Conservation (phyloP, 2,329 filamentous ascomycete genomes). For the Nothophoma quercina region DNA sequence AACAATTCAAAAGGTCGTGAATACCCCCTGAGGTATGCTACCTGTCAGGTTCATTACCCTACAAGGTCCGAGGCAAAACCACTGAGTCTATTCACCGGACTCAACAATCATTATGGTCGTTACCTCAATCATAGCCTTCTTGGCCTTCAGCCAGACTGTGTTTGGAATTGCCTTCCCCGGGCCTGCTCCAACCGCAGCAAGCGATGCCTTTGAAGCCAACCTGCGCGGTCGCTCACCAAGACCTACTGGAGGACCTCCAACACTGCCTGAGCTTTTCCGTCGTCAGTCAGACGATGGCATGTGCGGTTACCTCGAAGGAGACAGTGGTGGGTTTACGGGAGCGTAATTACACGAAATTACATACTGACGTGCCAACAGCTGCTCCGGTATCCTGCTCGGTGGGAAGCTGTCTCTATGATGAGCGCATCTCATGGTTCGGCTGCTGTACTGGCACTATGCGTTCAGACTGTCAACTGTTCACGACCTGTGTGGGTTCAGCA, state of each 20-base stretch:
- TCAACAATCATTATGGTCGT: not conserved
- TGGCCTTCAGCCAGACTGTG: conserved; percentile 5
- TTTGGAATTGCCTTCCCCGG: conserved; percentile 9
- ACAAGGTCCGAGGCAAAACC: too few species aligned
- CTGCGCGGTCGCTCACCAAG: conserved; percentile 20
- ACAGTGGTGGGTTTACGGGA: conserved; percentile 16
- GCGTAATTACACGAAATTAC: too few species aligned
- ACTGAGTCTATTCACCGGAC: too few species aligned
- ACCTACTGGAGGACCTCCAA: conserved; percentile 14
- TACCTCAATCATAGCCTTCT: not conserved
- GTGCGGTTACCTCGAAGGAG: conserved; percentile 26
- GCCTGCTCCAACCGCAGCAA: conserved; percentile 5
- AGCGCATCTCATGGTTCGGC: conserved; percentile 25
- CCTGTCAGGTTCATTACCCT: too few species aligned
- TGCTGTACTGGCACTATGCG: conserved; percentile 23
- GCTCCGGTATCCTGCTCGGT: conserved; percentile 21
- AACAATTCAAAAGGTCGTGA: not conserved
- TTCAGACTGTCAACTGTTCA: conserved; percentile 17
- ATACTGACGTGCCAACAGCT: conserved; percentile 12
- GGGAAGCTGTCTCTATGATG: conserved; percentile 22
- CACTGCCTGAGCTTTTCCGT: conserved; percentile 21
- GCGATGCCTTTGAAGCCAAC: conserved; percentile 8
- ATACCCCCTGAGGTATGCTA: not conserved
- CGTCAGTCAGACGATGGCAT: conserved; percentile 17
- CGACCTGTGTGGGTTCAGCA: conserved; percentile 22